Evolutionary conservation across 345 rosid species (phyloP), one percentile per base, ranked within the genome.

Genomic region (Crucihimalaya himalaica): DNA sequence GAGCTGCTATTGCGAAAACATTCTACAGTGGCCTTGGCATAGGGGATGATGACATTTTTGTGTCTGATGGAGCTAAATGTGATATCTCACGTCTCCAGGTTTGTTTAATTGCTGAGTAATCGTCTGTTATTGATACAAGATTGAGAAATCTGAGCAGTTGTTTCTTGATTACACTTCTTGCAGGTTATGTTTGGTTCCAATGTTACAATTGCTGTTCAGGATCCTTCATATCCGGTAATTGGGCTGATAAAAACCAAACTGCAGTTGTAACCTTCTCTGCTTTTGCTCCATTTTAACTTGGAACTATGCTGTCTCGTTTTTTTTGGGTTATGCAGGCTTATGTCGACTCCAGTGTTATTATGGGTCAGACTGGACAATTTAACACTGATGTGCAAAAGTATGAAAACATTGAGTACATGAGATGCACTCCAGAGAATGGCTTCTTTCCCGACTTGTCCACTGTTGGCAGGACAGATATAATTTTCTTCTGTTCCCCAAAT

Each of bases 11-110:
- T 81, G 88, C 93, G 15, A 84, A 90, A 45, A 80, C 89, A 51
- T 92, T 82, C 78, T 95, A 92, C 74, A 25, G 72, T 14, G 85
- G 84, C 73, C 92, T 95, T 78, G 97, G 92, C 81, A 85, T 95
- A 60, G 90, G 78, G 63, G 97, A 87, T 19, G 92, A 74, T 59
- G 98, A 95, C 75, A 82, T 95, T 62, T 95, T 95, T 82, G 99
- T 95, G 61, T 95, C 98, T 63, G 98, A 95, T 83, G 99, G 98
- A 84, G 99, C 99, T 64, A 92, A 95, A 74, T 90, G 97, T 76
- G 97, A 95, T 60, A 95, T 92, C 71, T 86, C 96, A 35, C 97
- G 99, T 29, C 99, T 95, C 60, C 98, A 95, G 99, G 99, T 95
- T 48, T 77, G 74, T 29, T 59, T 58, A 10, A 6, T 5, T 18